phyloP scores from a whole-genome alignment of 139 green algal species.

The Microglena sp. region DNA sequence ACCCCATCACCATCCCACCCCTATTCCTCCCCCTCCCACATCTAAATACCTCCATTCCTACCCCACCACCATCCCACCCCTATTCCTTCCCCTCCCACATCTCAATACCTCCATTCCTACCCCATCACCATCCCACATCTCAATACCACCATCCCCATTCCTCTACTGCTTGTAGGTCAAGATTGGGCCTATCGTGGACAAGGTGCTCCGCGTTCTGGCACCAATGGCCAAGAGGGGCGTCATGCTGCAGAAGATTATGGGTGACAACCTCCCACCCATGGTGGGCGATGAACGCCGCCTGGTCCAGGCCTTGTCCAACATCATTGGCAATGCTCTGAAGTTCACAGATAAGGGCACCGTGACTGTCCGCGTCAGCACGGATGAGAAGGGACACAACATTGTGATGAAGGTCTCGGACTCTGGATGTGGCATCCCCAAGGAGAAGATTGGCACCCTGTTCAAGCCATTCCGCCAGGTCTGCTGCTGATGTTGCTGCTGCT shows the following conservation, averaged over 20 bases:
- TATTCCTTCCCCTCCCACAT: too few relatives aligned
- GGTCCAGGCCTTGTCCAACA: slow-evolving; percentile 42
- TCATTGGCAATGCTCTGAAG: slow-evolving; percentile 50
- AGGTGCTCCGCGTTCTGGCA: slow-evolving; percentile 22
- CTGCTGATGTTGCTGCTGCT: not conserved
- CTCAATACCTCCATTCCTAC: too few relatives aligned
- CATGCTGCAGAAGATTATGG: slow-evolving; percentile 16
- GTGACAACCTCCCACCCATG: slow-evolving; percentile 14
- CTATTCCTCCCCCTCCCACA: too few relatives aligned
- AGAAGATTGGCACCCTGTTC: slow-evolving; percentile 3
- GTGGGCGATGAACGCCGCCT: slow-evolving; percentile 35
- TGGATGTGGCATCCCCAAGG: slow-evolving; percentile 16
- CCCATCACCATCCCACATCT: too few relatives aligned
- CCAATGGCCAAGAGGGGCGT: slow-evolving; percentile 28
- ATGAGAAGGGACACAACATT: slow-evolving; percentile 14
- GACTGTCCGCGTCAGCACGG: slow-evolving; percentile 7
- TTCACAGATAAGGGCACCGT: slow-evolving; percentile 42
- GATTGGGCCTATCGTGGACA: too few relatives aligned
- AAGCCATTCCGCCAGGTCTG: slow-evolving; percentile 7
- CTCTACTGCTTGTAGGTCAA: slow-evolving; percentile 1
- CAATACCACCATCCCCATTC: too few relatives aligned
- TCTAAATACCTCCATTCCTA: too few relatives aligned
- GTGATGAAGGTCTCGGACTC: slow-evolving; percentile 40
- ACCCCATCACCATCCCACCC: too few relatives aligned
- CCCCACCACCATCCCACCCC: too few relatives aligned